Evolutionary conservation across 805 yeast species (phyloP), one percentile per base, ranked within the genome.

Genomic region (Wickerhamomyces mucosus): DNA sequence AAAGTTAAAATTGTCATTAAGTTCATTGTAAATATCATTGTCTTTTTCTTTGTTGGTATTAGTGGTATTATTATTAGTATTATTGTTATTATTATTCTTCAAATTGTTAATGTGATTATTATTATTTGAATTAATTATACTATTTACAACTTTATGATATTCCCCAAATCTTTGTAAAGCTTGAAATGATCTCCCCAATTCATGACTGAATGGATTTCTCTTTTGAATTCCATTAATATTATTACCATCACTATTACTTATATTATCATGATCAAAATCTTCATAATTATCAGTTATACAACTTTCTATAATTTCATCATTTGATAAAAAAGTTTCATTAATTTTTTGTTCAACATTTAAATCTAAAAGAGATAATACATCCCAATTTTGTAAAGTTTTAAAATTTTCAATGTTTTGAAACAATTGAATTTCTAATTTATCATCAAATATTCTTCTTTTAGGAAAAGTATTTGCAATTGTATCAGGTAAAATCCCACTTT

Each of bases 251-350:
- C 16, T 6, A 8, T 8, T 19, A n/a, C n/a, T n/a, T n/a, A n/a
- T n/a, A n/a, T n/a, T n/a, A n/a, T n/a, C n/a, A 27, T 42, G 48
- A 14, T 42, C 38, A 18, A 40, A 41, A 20, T 46, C 51, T 15
- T 39, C 43, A 34, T 41, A 50, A 29, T 45, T 40, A 34, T 72
- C 76, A 45, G 67, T 69, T 10, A 72, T 62, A 38, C 80, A 72
- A 45, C 78, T 68, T 17, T 73, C 72, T 3, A 75, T 71, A 27
- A 75, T 63, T 42, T 76, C 82, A 32, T 67, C 75, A 26, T 72
- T 72, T 14, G 80, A 72, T 9, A 69, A 58, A 42, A 74, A 76
- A 26, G 62, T 51, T 23, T 59, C 51, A 39, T 45, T 48, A 31
- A 53, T 57, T 36, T 62, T 65, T 27, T 56, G 58, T 40, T 66